These are phyloP conservation scores for Coniochaeta sp. DNA, from an alignment of 2,329 filamentous ascomycete species.

Conservation along the genomic window DNA sequence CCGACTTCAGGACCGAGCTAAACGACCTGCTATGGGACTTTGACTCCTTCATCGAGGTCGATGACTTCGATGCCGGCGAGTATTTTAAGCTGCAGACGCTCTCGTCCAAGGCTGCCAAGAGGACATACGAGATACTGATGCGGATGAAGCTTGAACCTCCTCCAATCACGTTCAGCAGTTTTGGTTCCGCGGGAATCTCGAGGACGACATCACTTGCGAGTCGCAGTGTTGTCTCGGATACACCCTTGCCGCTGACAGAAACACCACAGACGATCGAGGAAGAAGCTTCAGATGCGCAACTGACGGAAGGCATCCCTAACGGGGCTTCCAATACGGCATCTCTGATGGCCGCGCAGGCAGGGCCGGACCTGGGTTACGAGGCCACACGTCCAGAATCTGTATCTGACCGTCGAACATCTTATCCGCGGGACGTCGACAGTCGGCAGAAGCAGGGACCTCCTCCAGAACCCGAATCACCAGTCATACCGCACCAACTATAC, in stretches of 20 bases:
- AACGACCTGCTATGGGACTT: slow-evolving; percentile 48
- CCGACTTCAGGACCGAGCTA: slow-evolving; percentile 36
- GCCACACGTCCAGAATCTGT: background rate
- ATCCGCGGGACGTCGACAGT: background rate
- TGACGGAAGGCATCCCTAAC: background rate
- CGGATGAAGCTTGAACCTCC: slow-evolving; percentile 41
- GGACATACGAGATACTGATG: slow-evolving; percentile 42
- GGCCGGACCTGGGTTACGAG: slow-evolving; percentile 1
- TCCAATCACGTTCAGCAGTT: background rate
- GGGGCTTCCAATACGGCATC: background rate
- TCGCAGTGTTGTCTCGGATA: background rate
- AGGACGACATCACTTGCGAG: slow-evolving; percentile 5
- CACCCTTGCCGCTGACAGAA: background rate
- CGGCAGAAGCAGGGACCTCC: background rate
- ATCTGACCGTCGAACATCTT: background rate
- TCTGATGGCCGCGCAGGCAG: background rate
- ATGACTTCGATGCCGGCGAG: slow-evolving; percentile 42
- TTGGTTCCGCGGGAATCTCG: slow-evolving; percentile 4
- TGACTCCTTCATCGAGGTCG: slow-evolving; percentile 43
- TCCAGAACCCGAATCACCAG: background rate
- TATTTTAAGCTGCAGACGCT: slow-evolving; percentile 39
- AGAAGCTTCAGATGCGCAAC: background rate
- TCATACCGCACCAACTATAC: background rate
- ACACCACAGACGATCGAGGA: background rate
- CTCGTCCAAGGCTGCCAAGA: slow-evolving; percentile 39